Evolutionary conservation across 31 red algal species (phyloP), one percentile per base, ranked within the genome.

Genomic region (Endocladia muricata): DNA sequence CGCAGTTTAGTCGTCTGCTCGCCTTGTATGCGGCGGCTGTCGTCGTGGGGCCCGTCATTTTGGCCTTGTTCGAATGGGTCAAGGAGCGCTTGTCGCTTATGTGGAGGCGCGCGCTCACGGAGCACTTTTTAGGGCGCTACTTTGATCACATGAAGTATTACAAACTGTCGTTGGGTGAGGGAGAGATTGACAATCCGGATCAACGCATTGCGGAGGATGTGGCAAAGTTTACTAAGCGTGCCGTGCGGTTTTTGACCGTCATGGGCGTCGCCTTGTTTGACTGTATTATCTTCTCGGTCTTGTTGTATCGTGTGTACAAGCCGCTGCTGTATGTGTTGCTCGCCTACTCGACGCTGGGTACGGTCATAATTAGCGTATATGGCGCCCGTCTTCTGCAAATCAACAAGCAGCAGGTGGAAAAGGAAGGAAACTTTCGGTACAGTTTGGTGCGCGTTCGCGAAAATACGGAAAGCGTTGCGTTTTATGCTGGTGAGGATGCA

Each of bases 131-230:
- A 49, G 34, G 38, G 17, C 34, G 43, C 41, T 93, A 93, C 68
- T 86, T 85, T 73, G 47, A 58, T 1, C 26, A 76, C 29, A 25
- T 74, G 56, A 85, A 79, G 19, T 95, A 90, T 57, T 95, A 95
- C 78, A 90, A 85, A 35, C 79, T 95, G 2, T 72, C 68, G 3
- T 41, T 73, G 28, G 60, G 61, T 19, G 36, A 22, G 8, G 30
- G 47, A 8, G 73, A 56, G 23, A 59, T 98, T 60, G 92, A 95
- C 61, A 98, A 98, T 59, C 78, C 81, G 0, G 96, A 98, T 55
- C 96, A 98, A 67, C 70, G 96, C 2, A 87, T 98, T 39, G 54
- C 91, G 1, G 91, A 98, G 49, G 96, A 98, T 76, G 76, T 98
- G n/a, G 56, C 62, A 19, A 70, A 61, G 5, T 94, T 98, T 42